Evolutionary conservation across 129 eudicot species (phyloP).

Genomic region (Pulicaria dysenterica): DNA sequence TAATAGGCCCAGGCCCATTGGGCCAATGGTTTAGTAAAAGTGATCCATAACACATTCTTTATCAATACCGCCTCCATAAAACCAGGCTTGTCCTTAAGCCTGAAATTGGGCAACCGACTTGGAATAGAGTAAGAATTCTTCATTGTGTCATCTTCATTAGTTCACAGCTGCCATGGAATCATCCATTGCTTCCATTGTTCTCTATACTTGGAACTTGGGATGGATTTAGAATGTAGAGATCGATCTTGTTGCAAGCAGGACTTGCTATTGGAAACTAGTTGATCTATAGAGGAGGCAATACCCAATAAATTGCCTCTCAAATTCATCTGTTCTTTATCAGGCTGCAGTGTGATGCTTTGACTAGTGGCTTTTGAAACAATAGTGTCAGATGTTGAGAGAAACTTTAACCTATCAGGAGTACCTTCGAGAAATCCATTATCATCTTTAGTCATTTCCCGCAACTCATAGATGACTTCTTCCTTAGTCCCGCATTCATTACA

Average conservation of each 20-base stretch:
- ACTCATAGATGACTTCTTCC: slow-evolving; percentile 29
- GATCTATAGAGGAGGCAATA: slow-evolving; percentile 23
- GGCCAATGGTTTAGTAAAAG: too few relatives aligned
- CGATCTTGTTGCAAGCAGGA: slow-evolving; percentile 35
- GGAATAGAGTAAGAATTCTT: too few relatives aligned
- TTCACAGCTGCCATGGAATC: too few relatives aligned
- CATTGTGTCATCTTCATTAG: too few relatives aligned
- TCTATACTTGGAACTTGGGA: too few relatives aligned
- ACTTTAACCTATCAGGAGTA: slow-evolving; percentile 21
- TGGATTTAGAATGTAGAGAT: slow-evolving; percentile 49
- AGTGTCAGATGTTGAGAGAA: slow-evolving; percentile 31
- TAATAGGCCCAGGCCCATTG: too few relatives aligned
- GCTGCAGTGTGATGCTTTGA: slow-evolving; percentile 27
- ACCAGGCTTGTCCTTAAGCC: too few relatives aligned
- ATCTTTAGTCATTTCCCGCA: slow-evolving; percentile 15
- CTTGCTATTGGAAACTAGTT: slow-evolving; percentile 24
- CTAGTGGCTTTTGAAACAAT: slow-evolving; percentile 25
- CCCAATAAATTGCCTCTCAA: slow-evolving; percentile 16
- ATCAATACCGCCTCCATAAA: too few relatives aligned
- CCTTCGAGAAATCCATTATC: slow-evolving; percentile 26
- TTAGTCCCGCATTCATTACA: slow-evolving; percentile 28
- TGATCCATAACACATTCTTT: too few relatives aligned
- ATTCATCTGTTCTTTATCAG: slow-evolving; percentile 25
- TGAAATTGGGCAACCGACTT: too few relatives aligned
- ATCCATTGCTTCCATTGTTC: too few relatives aligned